Evolutionary conservation across 2,329 filamentous ascomycete species (phyloP).

Genomic region (Capronia coronata): DNA sequence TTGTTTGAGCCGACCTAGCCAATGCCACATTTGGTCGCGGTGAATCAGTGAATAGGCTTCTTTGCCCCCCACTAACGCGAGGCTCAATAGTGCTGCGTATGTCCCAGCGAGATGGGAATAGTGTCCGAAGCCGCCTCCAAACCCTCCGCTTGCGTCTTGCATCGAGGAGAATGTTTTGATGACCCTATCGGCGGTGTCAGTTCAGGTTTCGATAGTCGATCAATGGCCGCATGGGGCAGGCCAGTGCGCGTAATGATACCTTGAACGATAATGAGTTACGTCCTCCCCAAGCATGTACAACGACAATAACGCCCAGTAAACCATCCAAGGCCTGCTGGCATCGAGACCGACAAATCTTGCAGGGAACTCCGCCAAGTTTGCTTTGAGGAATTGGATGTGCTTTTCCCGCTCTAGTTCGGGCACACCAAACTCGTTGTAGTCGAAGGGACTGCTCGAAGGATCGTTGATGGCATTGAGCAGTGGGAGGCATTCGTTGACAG

Average conservation of each 20-base stretch:
- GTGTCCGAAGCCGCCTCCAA: conserved; percentile 90
- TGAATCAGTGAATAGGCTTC: conserved; percentile 71
- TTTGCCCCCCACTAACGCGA: conserved; percentile 70
- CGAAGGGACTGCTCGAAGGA: conserved; percentile 40
- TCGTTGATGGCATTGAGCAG: conserved; percentile 49
- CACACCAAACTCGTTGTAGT: conserved; percentile 65
- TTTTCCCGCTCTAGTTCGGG: conserved; percentile 62
- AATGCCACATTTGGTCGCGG: conserved; percentile 81
- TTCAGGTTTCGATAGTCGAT: background rate
- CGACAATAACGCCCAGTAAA: conserved; percentile 83
- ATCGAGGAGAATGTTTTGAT: conserved; percentile 69
- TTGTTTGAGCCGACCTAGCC: conserved; percentile 81
- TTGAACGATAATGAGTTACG: conserved; percentile 56
- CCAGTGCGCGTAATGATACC: conserved; percentile 34
- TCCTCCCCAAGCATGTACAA: conserved; percentile 73
- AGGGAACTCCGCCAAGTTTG: conserved; percentile 56
- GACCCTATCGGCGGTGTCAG: conserved; percentile 41
- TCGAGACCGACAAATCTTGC: conserved; percentile 67
- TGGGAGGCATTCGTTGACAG: conserved; percentile 61
- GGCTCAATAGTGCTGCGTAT: conserved; percentile 73
- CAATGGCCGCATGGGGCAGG: background rate
- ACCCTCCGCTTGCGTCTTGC: conserved; percentile 78
- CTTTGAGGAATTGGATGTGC: conserved; percentile 47
- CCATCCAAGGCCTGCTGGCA: conserved; percentile 83
- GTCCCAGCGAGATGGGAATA: conserved; percentile 80